Evolutionary conservation across 2,329 filamentous ascomycete genomes (phyloP).

Genomic region (Cercospora sp.): DNA sequence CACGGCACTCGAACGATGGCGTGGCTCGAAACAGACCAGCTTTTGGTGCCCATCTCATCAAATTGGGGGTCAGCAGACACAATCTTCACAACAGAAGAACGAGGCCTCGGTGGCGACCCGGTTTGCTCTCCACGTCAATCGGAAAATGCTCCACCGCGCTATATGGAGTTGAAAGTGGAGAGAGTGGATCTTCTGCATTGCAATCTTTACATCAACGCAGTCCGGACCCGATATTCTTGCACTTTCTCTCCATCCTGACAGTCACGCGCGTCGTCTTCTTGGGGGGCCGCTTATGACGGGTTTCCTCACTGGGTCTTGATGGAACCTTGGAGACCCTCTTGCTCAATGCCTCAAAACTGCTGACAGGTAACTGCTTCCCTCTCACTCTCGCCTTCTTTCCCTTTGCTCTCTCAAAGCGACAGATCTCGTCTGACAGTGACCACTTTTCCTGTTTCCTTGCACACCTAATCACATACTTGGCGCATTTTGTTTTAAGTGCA

Average conservation of each 20-base stretch:
- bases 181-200: slow-evolving; percentile 21
- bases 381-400: neutral
- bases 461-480: neutral
- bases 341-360: neutral
- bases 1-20: neutral
- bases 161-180: slow-evolving; percentile 16
- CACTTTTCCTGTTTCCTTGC: neutral
- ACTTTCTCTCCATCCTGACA: slow-evolving; percentile 11
- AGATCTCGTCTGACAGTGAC: slow-evolving; percentile 3
- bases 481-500: neutral
- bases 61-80: neutral
- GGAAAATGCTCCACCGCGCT: slow-evolving; percentile 1
- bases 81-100: neutral
- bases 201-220: slow-evolving; percentile 25
- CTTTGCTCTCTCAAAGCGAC: neutral
- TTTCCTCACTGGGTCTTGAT: slow-evolving; percentile 17
- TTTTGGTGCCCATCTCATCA: neutral
- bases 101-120: slow-evolving; percentile 1
- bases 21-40: neutral
- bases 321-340: slow-evolving; percentile 4
- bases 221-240: slow-evolving; percentile 23
- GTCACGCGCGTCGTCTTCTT: slow-evolving; percentile 21
- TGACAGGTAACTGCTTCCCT: neutral
- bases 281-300: slow-evolving; percentile 22
- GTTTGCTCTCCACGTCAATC: slow-evolving; percentile 4